Evolutionary conservation across 345 rosid species (phyloP).

Genomic region (Acer negundo): DNA sequence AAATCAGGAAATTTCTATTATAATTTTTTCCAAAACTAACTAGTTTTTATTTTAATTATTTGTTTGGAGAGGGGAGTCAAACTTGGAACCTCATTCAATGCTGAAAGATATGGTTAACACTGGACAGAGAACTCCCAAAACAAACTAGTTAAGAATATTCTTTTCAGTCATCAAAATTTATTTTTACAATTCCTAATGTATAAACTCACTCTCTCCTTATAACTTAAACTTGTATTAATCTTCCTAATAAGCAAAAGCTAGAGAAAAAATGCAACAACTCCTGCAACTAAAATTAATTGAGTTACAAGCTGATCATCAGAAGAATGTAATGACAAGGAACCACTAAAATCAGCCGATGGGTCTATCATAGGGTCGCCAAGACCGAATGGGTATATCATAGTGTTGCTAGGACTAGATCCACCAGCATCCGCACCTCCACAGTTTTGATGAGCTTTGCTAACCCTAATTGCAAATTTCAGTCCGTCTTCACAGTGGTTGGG

Average conservation of each 20-base stretch:
- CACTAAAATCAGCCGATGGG: background rate
- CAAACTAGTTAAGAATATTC: no score
- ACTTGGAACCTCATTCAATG: no score
- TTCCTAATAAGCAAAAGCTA: background rate
- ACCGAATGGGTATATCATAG: background rate
- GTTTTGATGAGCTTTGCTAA: background rate
- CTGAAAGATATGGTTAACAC: no score
- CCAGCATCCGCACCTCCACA: background rate
- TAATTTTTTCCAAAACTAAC: no score
- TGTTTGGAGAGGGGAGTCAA: no score
- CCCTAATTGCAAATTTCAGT: background rate
- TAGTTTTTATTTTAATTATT: no score
- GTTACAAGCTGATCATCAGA: background rate
- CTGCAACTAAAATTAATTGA: no score
- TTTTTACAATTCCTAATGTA: background rate
- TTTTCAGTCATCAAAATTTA: background rate
- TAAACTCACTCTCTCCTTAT: background rate
- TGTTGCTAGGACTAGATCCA: no score
- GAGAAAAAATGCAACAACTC: background rate
- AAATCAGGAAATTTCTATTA: background rate
- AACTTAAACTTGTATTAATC: background rate
- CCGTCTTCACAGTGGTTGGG: background rate
- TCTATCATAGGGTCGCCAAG: background rate
- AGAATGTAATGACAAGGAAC: background rate
- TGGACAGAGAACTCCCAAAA: no score